Conservation (phyloP, 169 alveolate genomes). For the Besnoitia besnoiti region DNA sequence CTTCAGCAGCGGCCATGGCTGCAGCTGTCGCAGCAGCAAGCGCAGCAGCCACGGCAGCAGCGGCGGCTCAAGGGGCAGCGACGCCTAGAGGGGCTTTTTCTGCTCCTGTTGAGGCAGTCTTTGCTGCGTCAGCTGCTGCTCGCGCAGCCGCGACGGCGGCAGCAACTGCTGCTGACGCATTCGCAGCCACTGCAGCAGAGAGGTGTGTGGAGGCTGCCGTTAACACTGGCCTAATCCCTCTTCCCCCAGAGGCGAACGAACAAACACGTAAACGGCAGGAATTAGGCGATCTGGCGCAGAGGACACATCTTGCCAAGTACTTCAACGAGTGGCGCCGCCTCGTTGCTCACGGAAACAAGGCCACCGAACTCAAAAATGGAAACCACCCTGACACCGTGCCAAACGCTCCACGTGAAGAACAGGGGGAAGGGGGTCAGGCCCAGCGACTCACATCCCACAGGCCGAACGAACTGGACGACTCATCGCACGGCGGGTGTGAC, state of each 20-base stretch:
- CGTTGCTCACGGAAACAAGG: neutral
- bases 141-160: slow-evolving; percentile 20
- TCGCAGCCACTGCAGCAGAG: slow-evolving; percentile 11
- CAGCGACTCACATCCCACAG: neutral
- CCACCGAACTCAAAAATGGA: neutral
- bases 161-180: slow-evolving; percentile 3
- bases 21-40: slow-evolving; percentile 8
- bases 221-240: neutral
- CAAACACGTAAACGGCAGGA: neutral
- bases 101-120: neutral
- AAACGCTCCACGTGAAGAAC: neutral
- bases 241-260: slow-evolving; percentile 2
- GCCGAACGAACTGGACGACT: neutral
- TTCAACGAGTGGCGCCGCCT: neutral
- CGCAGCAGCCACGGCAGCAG: slow-evolving; percentile 20
- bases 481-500: too few relatives aligned
- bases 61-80: neutral
- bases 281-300: neutral
- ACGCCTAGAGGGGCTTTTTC: neutral
- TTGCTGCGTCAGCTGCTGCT: slow-evolving; percentile 1
- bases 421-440: neutral
- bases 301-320: neutral
- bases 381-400: neutral
- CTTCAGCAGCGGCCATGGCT: neutral
- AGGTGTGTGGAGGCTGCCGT: slow-evolving; percentile 14